phyloP scores from a whole-genome alignment of 2,329 filamentous ascomycete genomes.

The Scedosporium aurantiacum region DNA sequence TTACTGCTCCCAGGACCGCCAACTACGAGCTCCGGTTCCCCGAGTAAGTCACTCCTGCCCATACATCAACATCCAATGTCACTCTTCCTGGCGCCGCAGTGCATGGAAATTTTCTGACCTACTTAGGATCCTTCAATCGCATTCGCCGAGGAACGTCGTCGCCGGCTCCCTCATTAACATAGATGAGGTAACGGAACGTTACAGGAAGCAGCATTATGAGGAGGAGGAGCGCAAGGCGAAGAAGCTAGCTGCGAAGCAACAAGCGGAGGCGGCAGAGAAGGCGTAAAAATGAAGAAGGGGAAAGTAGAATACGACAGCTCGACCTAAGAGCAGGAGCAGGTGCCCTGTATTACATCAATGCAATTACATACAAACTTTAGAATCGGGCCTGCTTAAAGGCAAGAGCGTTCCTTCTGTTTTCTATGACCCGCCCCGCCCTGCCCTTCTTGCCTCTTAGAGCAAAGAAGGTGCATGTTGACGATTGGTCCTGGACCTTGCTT shows the following conservation, averaged over 20 bases:
- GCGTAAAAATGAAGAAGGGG: neutral
- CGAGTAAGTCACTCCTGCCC: slow-evolving; percentile 34
- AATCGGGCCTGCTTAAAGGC: neutral
- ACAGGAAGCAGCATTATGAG: slow-evolving; percentile 39
- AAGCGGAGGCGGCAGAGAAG: neutral
- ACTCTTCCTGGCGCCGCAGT: neutral
- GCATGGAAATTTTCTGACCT: neutral
- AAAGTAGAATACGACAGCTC: neutral
- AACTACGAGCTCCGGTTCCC: slow-evolving; percentile 43
- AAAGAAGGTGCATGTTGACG: too few relatives aligned
- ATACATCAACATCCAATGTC: too few relatives aligned
- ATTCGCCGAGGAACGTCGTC: slow-evolving; percentile 40
- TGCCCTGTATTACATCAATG: neutral
- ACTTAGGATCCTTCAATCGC: slow-evolving; percentile 36
- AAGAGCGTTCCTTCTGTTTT: neutral
- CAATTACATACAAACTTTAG: neutral
- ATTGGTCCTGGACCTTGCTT: too few relatives aligned
- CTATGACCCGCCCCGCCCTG: too few relatives aligned
- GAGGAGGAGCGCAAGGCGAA: slow-evolving; percentile 45
- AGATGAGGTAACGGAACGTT: slow-evolving; percentile 46
- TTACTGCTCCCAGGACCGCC: slow-evolving; percentile 30
- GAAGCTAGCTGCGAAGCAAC: slow-evolving; percentile 29
- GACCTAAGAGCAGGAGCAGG: neutral
- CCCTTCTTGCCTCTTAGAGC: too few relatives aligned
- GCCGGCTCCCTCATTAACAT: slow-evolving; percentile 44